phyloP scores from a whole-genome alignment of 2,329 filamentous ascomycete species.

The Clathrospora elynae region DNA sequence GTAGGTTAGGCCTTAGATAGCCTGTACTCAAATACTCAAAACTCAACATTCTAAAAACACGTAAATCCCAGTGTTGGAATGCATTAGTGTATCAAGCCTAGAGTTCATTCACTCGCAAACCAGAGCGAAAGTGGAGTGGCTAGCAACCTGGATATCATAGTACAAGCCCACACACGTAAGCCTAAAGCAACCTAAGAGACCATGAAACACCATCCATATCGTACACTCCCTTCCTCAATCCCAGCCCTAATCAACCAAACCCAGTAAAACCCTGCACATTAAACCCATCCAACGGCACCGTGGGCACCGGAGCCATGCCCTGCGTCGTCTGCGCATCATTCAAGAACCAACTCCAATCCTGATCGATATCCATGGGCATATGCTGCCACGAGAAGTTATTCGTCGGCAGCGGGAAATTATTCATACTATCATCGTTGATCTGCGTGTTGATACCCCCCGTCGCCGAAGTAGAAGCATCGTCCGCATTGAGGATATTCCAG shows the following conservation, averaged over 20 bases:
- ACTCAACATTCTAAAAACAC: too few relatives aligned
- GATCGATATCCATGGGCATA: slow-evolving; percentile 50
- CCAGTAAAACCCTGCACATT: slow-evolving; percentile 32
- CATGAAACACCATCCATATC: slow-evolving; percentile 4
- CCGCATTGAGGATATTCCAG: slow-evolving; percentile 29
- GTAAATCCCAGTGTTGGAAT: not conserved
- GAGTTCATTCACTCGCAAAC: slow-evolving; percentile 10
- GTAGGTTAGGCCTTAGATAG: not conserved
- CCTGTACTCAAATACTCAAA: too few relatives aligned
- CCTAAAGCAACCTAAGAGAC: slow-evolving; percentile 5
- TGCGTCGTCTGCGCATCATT: slow-evolving; percentile 35
- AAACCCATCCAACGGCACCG: slow-evolving; percentile 22
- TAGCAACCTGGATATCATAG: slow-evolving; percentile 13
- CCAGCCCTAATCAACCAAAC: slow-evolving; percentile 24
- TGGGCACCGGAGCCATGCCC: slow-evolving; percentile 5
- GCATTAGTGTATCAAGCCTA: not conserved
- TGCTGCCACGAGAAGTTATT: slow-evolving; percentile 49
- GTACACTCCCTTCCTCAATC: slow-evolving; percentile 2
- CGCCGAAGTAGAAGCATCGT: slow-evolving; percentile 16
- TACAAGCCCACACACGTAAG: too few relatives aligned
- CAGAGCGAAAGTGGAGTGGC: slow-evolving; percentile 20
- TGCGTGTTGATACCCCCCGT: slow-evolving; percentile 19
- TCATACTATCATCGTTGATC: slow-evolving; percentile 41
- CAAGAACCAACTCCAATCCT: slow-evolving; percentile 51
- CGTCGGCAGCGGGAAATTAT: slow-evolving; percentile 40